Base-by-base conservation (phyloP, 805 yeast genomes). In the Komagataella ulmi region DNA sequence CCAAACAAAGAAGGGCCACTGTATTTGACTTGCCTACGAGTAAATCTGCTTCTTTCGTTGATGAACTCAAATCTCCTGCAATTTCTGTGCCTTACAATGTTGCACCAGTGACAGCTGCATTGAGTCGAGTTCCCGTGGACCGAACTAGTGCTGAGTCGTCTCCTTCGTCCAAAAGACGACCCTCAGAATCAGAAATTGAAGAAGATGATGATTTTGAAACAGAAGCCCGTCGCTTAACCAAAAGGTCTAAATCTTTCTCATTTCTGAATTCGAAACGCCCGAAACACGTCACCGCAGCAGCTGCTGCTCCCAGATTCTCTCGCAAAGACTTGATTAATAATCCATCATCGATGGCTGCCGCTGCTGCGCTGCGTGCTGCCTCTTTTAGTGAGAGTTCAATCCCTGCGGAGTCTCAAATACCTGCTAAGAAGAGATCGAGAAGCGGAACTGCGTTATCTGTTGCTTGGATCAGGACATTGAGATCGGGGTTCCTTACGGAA, bases 271-370 rank as follows among this genome's bases (percentile, higher is more conserved):
- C 71, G 54, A 80, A 81, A 63, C 77, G 75, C 62, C 66, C 73
- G 48, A 68, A 65, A 24, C 71, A 70, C 53, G 62, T 83, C 47
- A 84, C 91, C 12, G 88, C 88, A 17, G 91, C 91, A 19, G 89
- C 89, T 10, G 88, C 88, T 23, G 87, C 91, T 40, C 93, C 93
- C 53, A 72, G 91, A 59, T 77, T 84, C 8, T 83, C 88, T n/a
- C 77, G 79, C 56, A 71, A 77, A 40, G 75, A 81, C 3, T 66
- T 76, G 51, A 71, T 79, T 6, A 80, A 76, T 54, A 70, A 80
- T 44, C 81, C 85, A 8, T 73, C 73, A 53, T 83, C 86, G 6
- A 85, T 85, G 7, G 85, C 85, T 12, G 85, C 86, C 1, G 86
- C 83, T 40, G 86, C 88, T 45, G 88, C 86, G 21, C 70, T 83